These are phyloP conservation scores for Grosmannia clavigera DNA, from an alignment of 2,329 filamentous ascomycete genomes.

Conservation along the genomic window DNA sequence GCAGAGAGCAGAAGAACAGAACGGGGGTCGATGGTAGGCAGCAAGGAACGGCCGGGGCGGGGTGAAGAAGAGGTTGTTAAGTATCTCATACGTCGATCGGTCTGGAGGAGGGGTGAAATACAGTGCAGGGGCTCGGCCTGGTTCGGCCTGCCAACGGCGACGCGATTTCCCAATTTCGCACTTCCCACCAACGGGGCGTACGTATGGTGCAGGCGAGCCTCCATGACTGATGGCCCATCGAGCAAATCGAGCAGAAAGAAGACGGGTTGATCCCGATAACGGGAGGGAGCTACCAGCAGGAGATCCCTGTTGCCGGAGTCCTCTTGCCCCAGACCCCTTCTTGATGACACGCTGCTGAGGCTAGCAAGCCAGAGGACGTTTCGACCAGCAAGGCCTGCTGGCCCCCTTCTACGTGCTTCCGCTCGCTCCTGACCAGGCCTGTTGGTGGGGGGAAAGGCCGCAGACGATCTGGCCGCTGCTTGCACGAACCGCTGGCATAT, in stretches of 20 bases:
- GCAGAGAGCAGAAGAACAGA: not conserved
- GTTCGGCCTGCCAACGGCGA: not conserved
- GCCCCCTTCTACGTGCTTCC: slow-evolving; percentile 10
- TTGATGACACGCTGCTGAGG: not conserved
- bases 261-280: slow-evolving; percentile 10
- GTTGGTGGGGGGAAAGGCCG: not conserved
- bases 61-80: slow-evolving; percentile 1
- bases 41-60: not conserved
- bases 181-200: not conserved
- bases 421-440: slow-evolving; percentile 3
- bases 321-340: not conserved
- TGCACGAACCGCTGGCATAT: not conserved
- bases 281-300: slow-evolving; percentile 4
- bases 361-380: slow-evolving; percentile 17
- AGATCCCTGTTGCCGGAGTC: slow-evolving; percentile 1
- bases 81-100: not conserved
- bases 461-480: not conserved
- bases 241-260: not conserved
- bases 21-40: not conserved
- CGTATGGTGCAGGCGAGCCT: not conserved
- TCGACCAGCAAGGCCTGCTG: slow-evolving; percentile 23
- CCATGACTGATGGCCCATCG: not conserved
- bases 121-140: not conserved
- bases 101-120: not conserved
- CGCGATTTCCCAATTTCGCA: not conserved